Evolutionary conservation across 2,329 filamentous ascomycete genomes (phyloP), one percentile per base, ranked within the genome.

Genomic region (Beauveria sp.): DNA sequence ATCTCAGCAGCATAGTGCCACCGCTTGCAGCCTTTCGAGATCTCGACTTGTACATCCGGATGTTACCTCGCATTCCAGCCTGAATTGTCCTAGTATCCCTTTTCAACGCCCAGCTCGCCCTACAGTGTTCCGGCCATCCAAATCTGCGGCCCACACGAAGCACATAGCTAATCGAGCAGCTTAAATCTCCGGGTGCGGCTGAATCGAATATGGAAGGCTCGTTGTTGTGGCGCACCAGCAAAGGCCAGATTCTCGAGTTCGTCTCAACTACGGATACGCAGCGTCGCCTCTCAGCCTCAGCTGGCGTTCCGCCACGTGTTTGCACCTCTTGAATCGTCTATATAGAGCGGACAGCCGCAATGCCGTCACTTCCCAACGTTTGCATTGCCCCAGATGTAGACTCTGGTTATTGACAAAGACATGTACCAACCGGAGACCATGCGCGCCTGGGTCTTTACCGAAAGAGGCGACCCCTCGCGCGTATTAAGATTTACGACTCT

Each of bases 371-470:
- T 46, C 2, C 43, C 5, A 4, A 44, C 3, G 43, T 5, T 20
- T 5, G 20, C 10, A 2, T 8, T 26, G 5, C 20, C 5, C 7
- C 22, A 12, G 10, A 47, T 24, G 22, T 47, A 47, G 12, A 24
- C 6, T 16, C 20, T 51, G 4, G 16, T 2, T 3, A 28, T 30
- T 18, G 18, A 24, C 12, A 47, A 3, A 9, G n/a, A 37, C 30
- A 52, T 53, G 53, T 20, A 66, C 9, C 40, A 46, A 3, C 44
- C 10, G 2, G 18, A 44, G 2, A 63, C 63, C 18, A 69, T 64
- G 12, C 62, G 67, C 60, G 67, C 69, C 16, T 72, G 70, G 71
- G 64, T 64, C 20, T 71, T 71, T 55, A 66, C 68, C 14, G n/a
- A 65, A 8, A 68, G 71, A 24, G 71, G 70, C 34, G 63, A 62